Percentiles rank a stretch among this genome's conserved stretches.
phyloP scores from a whole-genome alignment of 2,329 filamentous ascomycete species.

The Aspergillus aculeatus region DNA sequence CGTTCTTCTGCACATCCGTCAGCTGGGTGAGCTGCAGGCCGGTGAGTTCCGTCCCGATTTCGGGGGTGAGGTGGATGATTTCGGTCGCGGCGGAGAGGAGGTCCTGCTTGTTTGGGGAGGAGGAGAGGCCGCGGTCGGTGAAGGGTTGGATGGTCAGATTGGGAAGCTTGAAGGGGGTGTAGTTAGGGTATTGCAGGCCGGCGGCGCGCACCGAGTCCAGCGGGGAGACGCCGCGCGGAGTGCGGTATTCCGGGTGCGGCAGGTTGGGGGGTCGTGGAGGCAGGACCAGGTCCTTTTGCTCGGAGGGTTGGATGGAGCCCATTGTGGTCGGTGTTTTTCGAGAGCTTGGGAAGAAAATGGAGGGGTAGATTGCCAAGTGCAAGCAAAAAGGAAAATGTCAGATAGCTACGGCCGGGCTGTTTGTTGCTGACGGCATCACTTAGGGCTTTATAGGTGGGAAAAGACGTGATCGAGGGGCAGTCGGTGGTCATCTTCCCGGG shows the following conservation, averaged over 20 bases:
- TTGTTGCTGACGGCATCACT: too few species aligned
- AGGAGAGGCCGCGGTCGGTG: background rate
- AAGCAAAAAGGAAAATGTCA: too few species aligned
- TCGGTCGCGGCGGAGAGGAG: background rate
- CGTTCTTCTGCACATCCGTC: conserved; percentile 53
- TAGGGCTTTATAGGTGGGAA: too few species aligned
- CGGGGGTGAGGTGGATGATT: conserved; percentile 18
- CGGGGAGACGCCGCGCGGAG: conserved; percentile 1
- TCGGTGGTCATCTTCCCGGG: too few species aligned
- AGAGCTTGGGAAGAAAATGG: too few species aligned
- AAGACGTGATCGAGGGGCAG: too few species aligned
- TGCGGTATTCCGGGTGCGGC: conserved; percentile 3
- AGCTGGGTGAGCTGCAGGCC: conserved; percentile 51
- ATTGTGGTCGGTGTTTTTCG: background rate
- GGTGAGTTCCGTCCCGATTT: conserved; percentile 51
- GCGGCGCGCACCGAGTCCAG: conserved; percentile 7
- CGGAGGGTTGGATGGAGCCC: background rate
- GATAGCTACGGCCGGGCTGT: background rate
- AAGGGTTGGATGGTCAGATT: conserved; percentile 38
- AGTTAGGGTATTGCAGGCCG: conserved; percentile 9
- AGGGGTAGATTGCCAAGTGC: too few species aligned
- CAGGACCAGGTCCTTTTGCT: background rate
- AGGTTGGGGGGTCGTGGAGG: conserved; percentile 1
- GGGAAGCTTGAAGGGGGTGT: conserved; percentile 27
- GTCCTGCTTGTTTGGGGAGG: background rate